Evolutionary conservation across 768 basidiomycete species (phyloP).

Genomic region (Mycena floridula): DNA sequence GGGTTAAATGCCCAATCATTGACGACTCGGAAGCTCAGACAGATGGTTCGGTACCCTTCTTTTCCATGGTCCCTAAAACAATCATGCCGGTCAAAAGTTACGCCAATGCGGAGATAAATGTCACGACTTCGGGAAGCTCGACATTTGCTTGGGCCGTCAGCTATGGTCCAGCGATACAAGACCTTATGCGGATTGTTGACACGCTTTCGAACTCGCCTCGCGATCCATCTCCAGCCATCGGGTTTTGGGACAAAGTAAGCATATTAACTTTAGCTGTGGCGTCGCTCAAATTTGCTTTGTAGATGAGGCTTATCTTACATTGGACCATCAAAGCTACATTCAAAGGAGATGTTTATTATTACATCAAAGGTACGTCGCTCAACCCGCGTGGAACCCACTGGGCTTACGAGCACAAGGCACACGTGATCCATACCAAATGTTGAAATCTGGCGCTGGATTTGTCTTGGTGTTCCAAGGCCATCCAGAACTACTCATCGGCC

Average conservation of each 20-base stretch:
- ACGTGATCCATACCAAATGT: conserved; percentile 70
- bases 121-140: conserved; percentile 60
- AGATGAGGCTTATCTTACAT: conserved; percentile 78
- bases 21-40: conserved; percentile 41
- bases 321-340: conserved; percentile 73
- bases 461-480: conserved; percentile 78
- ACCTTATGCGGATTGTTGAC: conserved; percentile 79
- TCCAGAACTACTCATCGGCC: conserved; percentile 64
- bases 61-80: conserved; percentile 74
- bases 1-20: conserved; percentile 66
- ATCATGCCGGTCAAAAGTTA: conserved; percentile 96
- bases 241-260: conserved; percentile 92
- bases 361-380: conserved; percentile 70
- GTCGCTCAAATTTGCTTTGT: conserved; percentile 2
- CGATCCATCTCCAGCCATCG: conserved; percentile 77
- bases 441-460: conserved; percentile 78
- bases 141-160: conserved; percentile 88
- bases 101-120: conserved; percentile 63
- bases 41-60: conserved; percentile 49
- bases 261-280: conserved; percentile 1
- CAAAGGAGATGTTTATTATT: conserved; percentile 62
- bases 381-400: conserved; percentile 1
- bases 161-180: conserved; percentile 80
- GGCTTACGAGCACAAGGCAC: conserved; percentile 53
- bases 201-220: conserved; percentile 69